A percentile compares a stretch with the other conserved stretches of the same genome.
phyloP scores from a whole-genome alignment of 164 flowering plant genomes.

The Echeveria elegans region DNA sequence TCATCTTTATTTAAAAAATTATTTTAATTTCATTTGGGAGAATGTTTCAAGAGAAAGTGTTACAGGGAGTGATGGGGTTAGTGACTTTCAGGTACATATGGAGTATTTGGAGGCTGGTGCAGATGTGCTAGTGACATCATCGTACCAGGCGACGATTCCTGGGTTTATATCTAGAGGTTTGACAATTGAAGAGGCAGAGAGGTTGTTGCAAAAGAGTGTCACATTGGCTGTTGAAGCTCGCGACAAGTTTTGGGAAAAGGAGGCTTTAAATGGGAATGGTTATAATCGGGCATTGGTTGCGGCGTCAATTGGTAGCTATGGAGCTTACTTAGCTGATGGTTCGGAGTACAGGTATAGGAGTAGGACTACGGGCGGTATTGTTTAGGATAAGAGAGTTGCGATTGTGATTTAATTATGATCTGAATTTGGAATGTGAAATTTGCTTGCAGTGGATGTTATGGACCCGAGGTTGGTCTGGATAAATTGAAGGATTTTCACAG shows the following conservation, averaged over 20 bases:
- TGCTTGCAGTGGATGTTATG: constrained; percentile 62
- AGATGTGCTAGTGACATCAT: constrained; percentile 61
- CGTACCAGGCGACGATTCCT: constrained; percentile 86
- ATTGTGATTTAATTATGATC: no score
- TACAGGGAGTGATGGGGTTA: not conserved
- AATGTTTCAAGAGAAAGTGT: no score
- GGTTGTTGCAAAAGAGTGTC: constrained; percentile 54
- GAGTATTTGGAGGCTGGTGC: constrained; percentile 86
- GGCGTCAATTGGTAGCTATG: constrained; percentile 94
- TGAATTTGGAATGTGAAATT: not conserved
- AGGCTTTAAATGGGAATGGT: constrained; percentile 15
- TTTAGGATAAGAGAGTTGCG: no score
- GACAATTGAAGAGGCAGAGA: constrained; percentile 54
- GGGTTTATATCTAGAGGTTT: constrained; percentile 75
- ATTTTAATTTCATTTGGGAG: no score
- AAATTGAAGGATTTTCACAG: constrained; percentile 86
- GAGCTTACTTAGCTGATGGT: constrained; percentile 97
- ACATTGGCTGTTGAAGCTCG: constrained; percentile 70
- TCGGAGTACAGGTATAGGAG: constrained; percentile 68
- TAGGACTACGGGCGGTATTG: no score
- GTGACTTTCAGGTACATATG: constrained; percentile 45
- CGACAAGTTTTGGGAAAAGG: constrained; percentile 56
- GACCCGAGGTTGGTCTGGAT: constrained; percentile 43
- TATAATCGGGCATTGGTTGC: constrained; percentile 71
- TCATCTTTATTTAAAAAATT: not conserved